A percentile compares a stretch with the other conserved stretches of the same genome.
phyloP scores from a whole-genome alignment of 371 early-diverging fungal genomes.

The Batrachochytrium dendrobatidis region DNA sequence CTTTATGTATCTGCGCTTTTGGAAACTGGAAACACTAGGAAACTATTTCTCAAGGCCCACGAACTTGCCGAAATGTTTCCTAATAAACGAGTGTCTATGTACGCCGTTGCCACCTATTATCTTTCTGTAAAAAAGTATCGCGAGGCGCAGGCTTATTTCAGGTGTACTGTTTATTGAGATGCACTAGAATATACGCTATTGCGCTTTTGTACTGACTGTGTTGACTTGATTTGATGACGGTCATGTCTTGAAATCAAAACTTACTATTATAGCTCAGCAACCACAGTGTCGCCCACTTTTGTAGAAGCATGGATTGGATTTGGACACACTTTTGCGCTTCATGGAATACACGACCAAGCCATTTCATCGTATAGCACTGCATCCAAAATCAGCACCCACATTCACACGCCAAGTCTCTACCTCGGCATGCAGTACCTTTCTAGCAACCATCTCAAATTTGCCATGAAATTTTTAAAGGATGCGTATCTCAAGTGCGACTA shows the following conservation, averaged over 20 bases:
- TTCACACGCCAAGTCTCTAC: slow-evolving; percentile 58
- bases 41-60: slow-evolving; percentile 58
- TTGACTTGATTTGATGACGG: too few species aligned
- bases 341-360: slow-evolving; percentile 71
- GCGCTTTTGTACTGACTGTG: too few species aligned
- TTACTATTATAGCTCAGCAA: slow-evolving; percentile 47
- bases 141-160: slow-evolving; percentile 46
- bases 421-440: slow-evolving; percentile 70
- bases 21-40: slow-evolving; percentile 50
- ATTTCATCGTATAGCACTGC: slow-evolving; percentile 63
- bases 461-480: slow-evolving; percentile 48
- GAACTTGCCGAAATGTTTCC: slow-evolving; percentile 50
- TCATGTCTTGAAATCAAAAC: too few species aligned
- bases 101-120: slow-evolving; percentile 71
- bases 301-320: slow-evolving; percentile 70
- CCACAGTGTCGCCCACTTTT: slow-evolving; percentile 52
- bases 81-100: slow-evolving; percentile 52
- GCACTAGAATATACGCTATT: too few species aligned
- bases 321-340: slow-evolving; percentile 69
- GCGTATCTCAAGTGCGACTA: slow-evolving; percentile 45
- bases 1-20: slow-evolving; percentile 57
- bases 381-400: slow-evolving; percentile 50
- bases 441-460: slow-evolving; percentile 40
- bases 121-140: slow-evolving; percentile 9
- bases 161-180: slow-evolving; percentile 26